phyloP scores from a whole-genome alignment of 768 basidiomycete species.

The Amanita muscaria region DNA sequence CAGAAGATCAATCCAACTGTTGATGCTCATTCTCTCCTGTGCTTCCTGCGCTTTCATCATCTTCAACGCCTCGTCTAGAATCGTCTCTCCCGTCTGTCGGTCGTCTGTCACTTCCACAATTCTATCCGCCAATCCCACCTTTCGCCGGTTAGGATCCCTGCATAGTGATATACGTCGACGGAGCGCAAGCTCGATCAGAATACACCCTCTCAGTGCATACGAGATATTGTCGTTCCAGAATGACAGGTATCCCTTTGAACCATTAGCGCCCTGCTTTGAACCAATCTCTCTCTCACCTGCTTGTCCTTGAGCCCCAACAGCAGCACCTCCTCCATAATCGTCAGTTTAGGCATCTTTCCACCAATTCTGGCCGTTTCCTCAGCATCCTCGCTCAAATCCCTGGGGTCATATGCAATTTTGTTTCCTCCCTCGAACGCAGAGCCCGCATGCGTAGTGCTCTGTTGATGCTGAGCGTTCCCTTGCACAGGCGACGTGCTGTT shows the following conservation, averaged over 20 bases:
- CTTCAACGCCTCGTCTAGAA: slow-evolving; percentile 89
- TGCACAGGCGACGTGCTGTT: too few relatives aligned
- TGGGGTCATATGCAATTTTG: slow-evolving; percentile 89
- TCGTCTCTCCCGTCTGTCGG: slow-evolving; percentile 89
- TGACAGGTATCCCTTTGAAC: slow-evolving; percentile 71
- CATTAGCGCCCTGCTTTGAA: too few relatives aligned
- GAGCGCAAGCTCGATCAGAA: slow-evolving; percentile 94
- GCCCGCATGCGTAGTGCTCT: slow-evolving; percentile 56
- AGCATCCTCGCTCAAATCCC: slow-evolving; percentile 70
- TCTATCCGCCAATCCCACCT: slow-evolving; percentile 71
- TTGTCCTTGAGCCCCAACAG: slow-evolving; percentile 94
- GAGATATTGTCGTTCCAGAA: slow-evolving; percentile 99
- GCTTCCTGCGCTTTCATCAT: slow-evolving; percentile 91
- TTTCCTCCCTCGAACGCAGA: slow-evolving; percentile 80
- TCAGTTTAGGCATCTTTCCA: slow-evolving; percentile 75
- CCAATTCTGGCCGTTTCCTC: slow-evolving; percentile 53
- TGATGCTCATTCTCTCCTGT: slow-evolving; percentile 68
- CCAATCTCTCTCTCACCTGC: too few relatives aligned
- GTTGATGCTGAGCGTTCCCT: too few relatives aligned
- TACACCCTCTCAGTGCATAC: slow-evolving; percentile 96
- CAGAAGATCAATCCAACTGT: slow-evolving; percentile 91
- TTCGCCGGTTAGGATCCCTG: slow-evolving; percentile 68
- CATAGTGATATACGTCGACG: slow-evolving; percentile 88
- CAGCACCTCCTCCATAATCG: slow-evolving; percentile 95
- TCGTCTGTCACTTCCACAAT: slow-evolving; percentile 90